These are phyloP conservation scores for Flaveria trinervia DNA, from an alignment of 129 eudicot genomes.

Conservation along the genomic window DNA sequence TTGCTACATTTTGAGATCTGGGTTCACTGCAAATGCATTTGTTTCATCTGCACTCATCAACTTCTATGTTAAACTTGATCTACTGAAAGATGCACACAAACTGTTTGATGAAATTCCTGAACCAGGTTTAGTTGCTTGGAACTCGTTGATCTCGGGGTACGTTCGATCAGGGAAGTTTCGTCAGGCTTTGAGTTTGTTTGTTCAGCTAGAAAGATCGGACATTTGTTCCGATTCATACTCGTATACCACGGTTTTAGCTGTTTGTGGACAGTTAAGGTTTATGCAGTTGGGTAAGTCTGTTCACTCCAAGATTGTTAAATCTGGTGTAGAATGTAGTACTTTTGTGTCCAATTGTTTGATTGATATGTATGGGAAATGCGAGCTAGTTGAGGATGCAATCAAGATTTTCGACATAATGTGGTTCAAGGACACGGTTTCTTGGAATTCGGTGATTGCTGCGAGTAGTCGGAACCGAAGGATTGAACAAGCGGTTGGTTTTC, in stretches of 20 bases:
- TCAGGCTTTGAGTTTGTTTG: constrained; percentile 55
- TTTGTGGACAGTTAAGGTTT: constrained; percentile 58
- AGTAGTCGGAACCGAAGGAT: constrained; percentile 60
- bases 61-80: constrained; percentile 58
- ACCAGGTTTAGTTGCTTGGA: constrained; percentile 78
- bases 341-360: constrained; percentile 70
- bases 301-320: constrained; percentile 59
- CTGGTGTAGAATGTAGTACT: constrained; percentile 57
- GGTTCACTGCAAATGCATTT: constrained; percentile 48
- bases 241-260: constrained; percentile 58
- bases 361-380: constrained; percentile 85
- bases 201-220: constrained; percentile 51
- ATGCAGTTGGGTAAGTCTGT: constrained; percentile 49
- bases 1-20: constrained; percentile 49
- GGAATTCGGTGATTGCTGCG: constrained; percentile 77
- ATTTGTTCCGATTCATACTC: constrained; percentile 65
- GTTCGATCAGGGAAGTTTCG: constrained; percentile 57
- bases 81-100: constrained; percentile 46
- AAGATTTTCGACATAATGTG: constrained; percentile 40
- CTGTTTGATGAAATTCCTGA: constrained; percentile 76
- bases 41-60: constrained; percentile 62
- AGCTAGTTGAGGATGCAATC: constrained; percentile 49
- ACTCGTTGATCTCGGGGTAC: constrained; percentile 77
- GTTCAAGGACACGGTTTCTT: constrained; percentile 62
- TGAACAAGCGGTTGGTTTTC: constrained; percentile 54